Base-by-base conservation (phyloP, 306 rosid genomes). In the Glycine latifolia region DNA sequence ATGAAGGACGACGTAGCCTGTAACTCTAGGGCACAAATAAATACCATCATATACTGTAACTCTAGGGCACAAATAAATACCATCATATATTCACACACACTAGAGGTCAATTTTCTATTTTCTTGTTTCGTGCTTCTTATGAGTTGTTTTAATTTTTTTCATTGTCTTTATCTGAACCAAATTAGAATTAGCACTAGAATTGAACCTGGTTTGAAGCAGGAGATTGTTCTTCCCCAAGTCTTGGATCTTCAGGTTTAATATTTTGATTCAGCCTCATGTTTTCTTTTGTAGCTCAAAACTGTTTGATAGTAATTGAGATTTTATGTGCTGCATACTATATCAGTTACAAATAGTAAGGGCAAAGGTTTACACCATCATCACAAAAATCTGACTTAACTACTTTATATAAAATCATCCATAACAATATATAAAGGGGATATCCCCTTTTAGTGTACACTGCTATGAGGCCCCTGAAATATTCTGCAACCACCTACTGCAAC, bases 181-280 rank as follows among this genome's bases (percentile, higher is more conserved):
- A 2, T 61, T 88, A 95, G 96, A 95, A 63, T 80, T 93, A 52
- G 92, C 85, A 88, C 93, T 41, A 89, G 92, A 85, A 88, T 85
- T 86, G 84, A 93, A 75, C 89, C 92, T 59, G 94, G 92, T 84
- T 86, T 92, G 78, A 94, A 89, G 79, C 92, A 92, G 78, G 87
- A 88, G 76, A 87, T 85, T 82, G 97, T 94, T 80, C 97, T 91
- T 75, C 93, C 96, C 73, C 85, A 76, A 77, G 94, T 91, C 69
- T 7, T 91, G 13, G 92, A 87, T 79, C 91, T 90, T 58, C 94
- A 90, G 92, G 92, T 92, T 69, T 79, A 75, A 52, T 67, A 81
- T 31, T 50, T 67, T 55, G 65, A 78, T 80, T 70, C 12, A 43
- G 48, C 73, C 75, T 59, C 53, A 1, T 67, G 10, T 48, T 75